These are phyloP conservation scores for Globisporangium lucens DNA, from an alignment of 352 stramenopile genomes.

Conservation along the genomic window DNA sequence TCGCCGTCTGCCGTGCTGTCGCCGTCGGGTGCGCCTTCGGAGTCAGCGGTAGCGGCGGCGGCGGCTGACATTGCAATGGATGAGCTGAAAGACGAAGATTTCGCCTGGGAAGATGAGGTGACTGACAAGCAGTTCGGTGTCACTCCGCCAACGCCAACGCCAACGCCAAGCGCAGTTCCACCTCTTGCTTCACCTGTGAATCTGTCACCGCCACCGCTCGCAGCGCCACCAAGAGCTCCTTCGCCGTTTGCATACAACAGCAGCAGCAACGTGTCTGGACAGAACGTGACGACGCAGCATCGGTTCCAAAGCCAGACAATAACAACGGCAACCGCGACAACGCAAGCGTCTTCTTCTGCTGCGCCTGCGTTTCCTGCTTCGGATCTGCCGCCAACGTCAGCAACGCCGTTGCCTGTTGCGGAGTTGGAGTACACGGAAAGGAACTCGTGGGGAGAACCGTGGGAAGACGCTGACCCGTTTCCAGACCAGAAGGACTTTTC, in stretches of 20 bases:
- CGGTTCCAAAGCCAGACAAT: constrained; percentile 1
- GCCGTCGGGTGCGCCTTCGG: constrained; percentile 50
- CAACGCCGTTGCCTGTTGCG: constrained; percentile 10
- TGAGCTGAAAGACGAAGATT: constrained; percentile 28
- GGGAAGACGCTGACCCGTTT: constrained; percentile 13
- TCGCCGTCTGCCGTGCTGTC: constrained; percentile 71
- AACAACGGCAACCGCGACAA: not conserved
- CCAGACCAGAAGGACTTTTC: constrained; percentile 11
- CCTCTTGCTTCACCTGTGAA: not conserved
- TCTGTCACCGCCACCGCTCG: not conserved
- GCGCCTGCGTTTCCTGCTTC: constrained; percentile 9
- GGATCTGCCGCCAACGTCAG: constrained; percentile 6
- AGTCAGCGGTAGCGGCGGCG: constrained; percentile 25
- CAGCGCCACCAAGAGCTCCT: not conserved
- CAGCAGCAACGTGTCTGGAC: not conserved
- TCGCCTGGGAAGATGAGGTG: constrained; percentile 49
- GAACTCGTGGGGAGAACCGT: constrained; percentile 19
- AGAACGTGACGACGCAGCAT: constrained; percentile 1
- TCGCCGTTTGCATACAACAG: constrained; percentile 5
- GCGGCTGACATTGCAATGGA: constrained; percentile 7
- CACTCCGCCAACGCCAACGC: constrained; percentile 14
- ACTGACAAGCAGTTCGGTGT: constrained; percentile 18
- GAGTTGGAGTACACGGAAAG: constrained; percentile 22
- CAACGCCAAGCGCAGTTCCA: not conserved
- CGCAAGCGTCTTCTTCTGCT: not conserved